Percentiles rank a stretch among this genome's conserved stretches.
phyloP scores from a whole-genome alignment of 345 rosid species.

The Syzygium aromaticum region DNA sequence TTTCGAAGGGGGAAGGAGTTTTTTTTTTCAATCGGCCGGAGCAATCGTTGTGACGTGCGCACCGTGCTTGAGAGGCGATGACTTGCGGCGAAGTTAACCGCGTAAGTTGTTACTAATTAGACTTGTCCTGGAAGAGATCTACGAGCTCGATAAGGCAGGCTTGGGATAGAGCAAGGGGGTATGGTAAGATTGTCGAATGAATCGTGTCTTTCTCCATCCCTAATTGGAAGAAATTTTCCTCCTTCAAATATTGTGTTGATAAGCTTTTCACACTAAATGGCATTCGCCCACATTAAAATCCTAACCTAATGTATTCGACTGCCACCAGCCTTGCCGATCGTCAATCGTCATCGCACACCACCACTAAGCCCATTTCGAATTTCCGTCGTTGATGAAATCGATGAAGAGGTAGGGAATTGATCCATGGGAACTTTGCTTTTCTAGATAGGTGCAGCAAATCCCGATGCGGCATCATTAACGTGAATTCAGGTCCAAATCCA shows the following conservation, averaged over 20 bases:
- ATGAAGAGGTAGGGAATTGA: not conserved
- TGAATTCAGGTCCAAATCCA: not conserved
- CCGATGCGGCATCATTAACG: too few species aligned
- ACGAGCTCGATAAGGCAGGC: not conserved
- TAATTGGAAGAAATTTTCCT: not conserved
- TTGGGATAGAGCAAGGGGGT: not conserved
- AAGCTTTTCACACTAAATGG: not conserved
- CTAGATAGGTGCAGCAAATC: not conserved
- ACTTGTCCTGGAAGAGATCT: not conserved
- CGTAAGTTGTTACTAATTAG: not conserved
- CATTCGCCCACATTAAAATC: not conserved
- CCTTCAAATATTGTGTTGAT: not conserved
- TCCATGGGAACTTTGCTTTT: not conserved
- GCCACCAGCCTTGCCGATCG: not conserved
- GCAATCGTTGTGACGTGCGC: not conserved
- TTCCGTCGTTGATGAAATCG: not conserved
- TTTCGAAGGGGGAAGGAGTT: not conserved
- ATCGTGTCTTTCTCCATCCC: not conserved
- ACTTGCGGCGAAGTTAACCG: accelerated
- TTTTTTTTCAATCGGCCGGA: accelerated
- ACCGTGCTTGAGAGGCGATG: not conserved
- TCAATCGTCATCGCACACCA: not conserved
- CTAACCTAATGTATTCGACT: not conserved
- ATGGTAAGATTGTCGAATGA: not conserved
- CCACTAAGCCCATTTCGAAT: too few species aligned